Percentiles rank a stretch among this genome's conserved stretches.
Evolutionary conservation across 2,329 filamentous ascomycete species (phyloP).

Genomic region (Xylariales sp.): DNA sequence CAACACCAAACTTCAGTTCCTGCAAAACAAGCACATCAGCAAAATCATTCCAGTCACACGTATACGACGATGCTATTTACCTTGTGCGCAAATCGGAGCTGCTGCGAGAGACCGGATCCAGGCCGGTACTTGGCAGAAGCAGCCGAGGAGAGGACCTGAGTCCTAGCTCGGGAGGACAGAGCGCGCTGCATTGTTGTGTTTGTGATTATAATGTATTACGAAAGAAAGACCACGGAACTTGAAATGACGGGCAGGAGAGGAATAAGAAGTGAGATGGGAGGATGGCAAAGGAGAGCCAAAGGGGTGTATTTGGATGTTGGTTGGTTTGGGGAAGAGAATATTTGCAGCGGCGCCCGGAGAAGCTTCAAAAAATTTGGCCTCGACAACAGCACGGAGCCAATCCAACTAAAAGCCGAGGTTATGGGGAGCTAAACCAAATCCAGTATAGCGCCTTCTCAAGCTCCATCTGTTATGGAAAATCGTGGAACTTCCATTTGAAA

Average conservation of each 20-base stretch:
- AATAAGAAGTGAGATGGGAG: slow-evolving; percentile 19
- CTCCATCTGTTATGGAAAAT: slow-evolving; percentile 22
- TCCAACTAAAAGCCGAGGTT: slow-evolving; percentile 15
- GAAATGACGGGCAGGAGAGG: slow-evolving; percentile 21
- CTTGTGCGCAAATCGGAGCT: slow-evolving; percentile 97
- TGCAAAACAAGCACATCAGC: too few relatives aligned
- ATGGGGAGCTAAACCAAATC: slow-evolving; percentile 22
- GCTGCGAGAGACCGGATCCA: slow-evolving; percentile 67
- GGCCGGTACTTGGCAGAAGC: slow-evolving; percentile 60
- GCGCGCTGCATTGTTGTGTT: slow-evolving; percentile 92
- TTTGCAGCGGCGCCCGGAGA: slow-evolving; percentile 18
- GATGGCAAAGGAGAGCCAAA: slow-evolving; percentile 17
- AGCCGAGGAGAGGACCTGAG: slow-evolving; percentile 72
- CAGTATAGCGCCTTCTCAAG: slow-evolving; percentile 20
- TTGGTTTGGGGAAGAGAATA: slow-evolving; percentile 12
- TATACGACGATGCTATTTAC: too few relatives aligned
- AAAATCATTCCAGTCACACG: too few relatives aligned
- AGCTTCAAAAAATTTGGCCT: slow-evolving; percentile 30
- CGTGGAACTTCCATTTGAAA: slow-evolving; percentile 19
- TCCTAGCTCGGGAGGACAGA: slow-evolving; percentile 74
- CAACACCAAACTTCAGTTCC: slow-evolving; percentile 98
- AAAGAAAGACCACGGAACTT: slow-evolving; percentile 9
- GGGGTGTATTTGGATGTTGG: slow-evolving; percentile 16
- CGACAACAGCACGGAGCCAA: slow-evolving; percentile 9
- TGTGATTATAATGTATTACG: slow-evolving; percentile 23